These are phyloP conservation scores for Ceratocystis papillata DNA, from an alignment of 2,329 filamentous ascomycete genomes.

Conservation along the genomic window DNA sequence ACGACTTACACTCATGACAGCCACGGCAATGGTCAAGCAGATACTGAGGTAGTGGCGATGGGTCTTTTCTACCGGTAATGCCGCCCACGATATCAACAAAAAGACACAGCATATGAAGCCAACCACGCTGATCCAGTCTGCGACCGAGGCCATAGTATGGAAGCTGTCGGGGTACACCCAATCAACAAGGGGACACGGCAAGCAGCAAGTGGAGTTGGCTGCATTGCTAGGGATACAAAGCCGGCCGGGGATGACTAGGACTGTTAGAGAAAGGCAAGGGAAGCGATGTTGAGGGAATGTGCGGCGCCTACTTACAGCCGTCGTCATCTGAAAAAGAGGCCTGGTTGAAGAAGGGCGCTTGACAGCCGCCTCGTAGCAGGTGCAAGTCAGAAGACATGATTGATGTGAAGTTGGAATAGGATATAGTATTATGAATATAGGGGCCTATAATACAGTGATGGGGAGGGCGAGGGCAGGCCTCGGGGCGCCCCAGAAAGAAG, in stretches of 20 bases:
- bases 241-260: conserved; percentile 46
- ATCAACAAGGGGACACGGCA: conserved; percentile 79
- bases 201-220: conserved; percentile 55
- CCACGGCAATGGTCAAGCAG: conserved; percentile 64
- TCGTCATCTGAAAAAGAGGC: conserved; percentile 21
- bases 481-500: neutral
- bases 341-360: conserved; percentile 24
- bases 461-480: neutral
- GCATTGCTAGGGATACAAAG: conserved; percentile 39
- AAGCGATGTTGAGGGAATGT: neutral
- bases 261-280: neutral
- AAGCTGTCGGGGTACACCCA: conserved; percentile 59
- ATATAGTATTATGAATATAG: neutral
- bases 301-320: conserved; percentile 23
- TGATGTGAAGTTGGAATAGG: neutral
- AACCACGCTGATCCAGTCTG: conserved; percentile 74
- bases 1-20: conserved; percentile 64
- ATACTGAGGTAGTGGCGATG: conserved; percentile 88
- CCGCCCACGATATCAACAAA: conserved; percentile 65
- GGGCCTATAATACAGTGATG: neutral
- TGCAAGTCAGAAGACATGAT: conserved; percentile 20
- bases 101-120: conserved; percentile 63
- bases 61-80: conserved; percentile 78
- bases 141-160: conserved; percentile 47
- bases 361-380: conserved; percentile 22